Evolutionary conservation across 257 asterid genomes (phyloP).

Genomic region (Nicotiana tomentosiformis): DNA sequence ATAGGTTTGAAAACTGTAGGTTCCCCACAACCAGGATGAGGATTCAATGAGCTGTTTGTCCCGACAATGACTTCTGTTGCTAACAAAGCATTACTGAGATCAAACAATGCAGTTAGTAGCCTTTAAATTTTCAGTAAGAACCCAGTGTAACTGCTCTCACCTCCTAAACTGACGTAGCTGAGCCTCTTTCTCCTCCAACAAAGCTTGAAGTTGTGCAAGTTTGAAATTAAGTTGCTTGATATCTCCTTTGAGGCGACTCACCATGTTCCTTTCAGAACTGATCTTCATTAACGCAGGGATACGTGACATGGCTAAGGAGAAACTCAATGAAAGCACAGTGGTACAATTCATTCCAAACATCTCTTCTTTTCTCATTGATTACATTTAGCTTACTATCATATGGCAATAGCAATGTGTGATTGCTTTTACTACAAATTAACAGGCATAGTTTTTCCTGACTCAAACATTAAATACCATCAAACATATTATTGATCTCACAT

Average conservation of each 20-base stretch:
- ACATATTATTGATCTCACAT: too few relatives aligned
- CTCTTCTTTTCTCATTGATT: too few relatives aligned
- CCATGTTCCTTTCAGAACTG: conserved; percentile 67
- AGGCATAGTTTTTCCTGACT: too few relatives aligned
- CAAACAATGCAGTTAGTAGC: conserved; percentile 15
- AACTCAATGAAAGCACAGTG: conserved; percentile 9
- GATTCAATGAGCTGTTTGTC: conserved; percentile 22
- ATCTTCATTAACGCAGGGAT: conserved; percentile 93
- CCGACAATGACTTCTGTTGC: conserved; percentile 10
- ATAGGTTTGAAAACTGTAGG: conserved; percentile 26
- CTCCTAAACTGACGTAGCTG: conserved; percentile 45
- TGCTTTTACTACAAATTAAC: too few relatives aligned
- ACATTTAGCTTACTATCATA: too few relatives aligned
- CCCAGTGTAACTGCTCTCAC: conserved; percentile 29
- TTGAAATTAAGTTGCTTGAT: conserved; percentile 65
- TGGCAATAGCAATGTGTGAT: too few relatives aligned
- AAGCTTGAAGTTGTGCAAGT: conserved; percentile 62
- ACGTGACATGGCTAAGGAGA: conserved; percentile 84
- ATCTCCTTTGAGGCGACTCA: conserved; percentile 72
- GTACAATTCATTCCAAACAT: neutral
- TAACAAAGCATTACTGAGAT: conserved; percentile 35
- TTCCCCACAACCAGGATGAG: conserved; percentile 29
- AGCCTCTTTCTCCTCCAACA: conserved; percentile 71
- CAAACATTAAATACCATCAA: too few relatives aligned
- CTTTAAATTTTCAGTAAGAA: conserved; percentile 10